phyloP scores from a whole-genome alignment of 768 basidiomycete species.

The Pilatotrama ljubarskyi region DNA sequence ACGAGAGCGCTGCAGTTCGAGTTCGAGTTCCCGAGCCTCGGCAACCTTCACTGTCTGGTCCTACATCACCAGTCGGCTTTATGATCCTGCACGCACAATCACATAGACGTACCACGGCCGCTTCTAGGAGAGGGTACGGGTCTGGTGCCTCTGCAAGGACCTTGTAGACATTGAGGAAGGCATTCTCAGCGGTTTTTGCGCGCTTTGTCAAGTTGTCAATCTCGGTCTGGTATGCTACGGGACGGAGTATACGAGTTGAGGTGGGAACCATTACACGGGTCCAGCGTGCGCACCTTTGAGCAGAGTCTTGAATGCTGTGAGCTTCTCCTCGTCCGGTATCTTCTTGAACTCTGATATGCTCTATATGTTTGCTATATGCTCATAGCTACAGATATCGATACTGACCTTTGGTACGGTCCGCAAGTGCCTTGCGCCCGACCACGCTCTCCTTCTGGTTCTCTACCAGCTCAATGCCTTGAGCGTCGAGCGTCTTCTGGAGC shows the following conservation, averaged over 20 bases:
- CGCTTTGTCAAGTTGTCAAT: slow-evolving; percentile 95
- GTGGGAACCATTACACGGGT: neutral
- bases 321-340: slow-evolving; percentile 87
- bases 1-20: slow-evolving; percentile 67
- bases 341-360: slow-evolving; percentile 94
- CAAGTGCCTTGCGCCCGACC: slow-evolving; percentile 88
- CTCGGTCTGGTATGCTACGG: slow-evolving; percentile 88
- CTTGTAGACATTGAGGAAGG: slow-evolving; percentile 97
- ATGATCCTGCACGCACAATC: neutral
- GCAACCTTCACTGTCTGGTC: slow-evolving; percentile 92
- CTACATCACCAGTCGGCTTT: slow-evolving; percentile 37
- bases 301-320: slow-evolving; percentile 83
- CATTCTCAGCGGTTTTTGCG: slow-evolving; percentile 89
- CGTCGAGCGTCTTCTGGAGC: slow-evolving; percentile 90
- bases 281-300: slow-evolving; percentile 64
- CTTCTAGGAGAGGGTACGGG: slow-evolving; percentile 94
- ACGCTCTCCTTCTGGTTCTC: slow-evolving; percentile 99
- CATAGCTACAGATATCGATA: neutral
- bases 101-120: slow-evolving; percentile 67
- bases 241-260: neutral
- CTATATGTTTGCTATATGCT: neutral
- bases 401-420: slow-evolving; percentile 96
- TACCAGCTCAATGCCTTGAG: slow-evolving; percentile 91
- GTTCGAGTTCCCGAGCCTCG: slow-evolving; percentile 76
- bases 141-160: slow-evolving; percentile 96